A percentile compares a stretch with the other conserved stretches of the same genome.
Conservation (phyloP, 441 rosid genomes). For the Eutrema salsugineum region DNA sequence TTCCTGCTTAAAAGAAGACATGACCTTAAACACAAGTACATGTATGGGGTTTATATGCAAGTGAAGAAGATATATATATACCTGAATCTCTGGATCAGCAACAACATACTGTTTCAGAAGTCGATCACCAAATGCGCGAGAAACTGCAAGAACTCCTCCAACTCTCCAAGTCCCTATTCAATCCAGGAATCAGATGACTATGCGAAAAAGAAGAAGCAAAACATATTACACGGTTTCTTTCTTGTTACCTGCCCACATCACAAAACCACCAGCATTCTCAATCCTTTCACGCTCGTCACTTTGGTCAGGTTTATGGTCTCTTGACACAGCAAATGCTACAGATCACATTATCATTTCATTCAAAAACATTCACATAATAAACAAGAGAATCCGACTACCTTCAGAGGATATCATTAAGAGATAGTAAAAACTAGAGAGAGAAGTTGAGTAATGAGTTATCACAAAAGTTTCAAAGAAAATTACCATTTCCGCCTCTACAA, state of each 20-base stretch:
- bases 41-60: background rate
- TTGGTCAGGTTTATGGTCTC: conserved; percentile 98
- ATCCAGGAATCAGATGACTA: background rate
- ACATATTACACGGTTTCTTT: background rate
- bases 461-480: background rate
- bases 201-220: background rate
- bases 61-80: conserved; percentile 12
- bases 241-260: conserved; percentile 92
- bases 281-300: conserved; percentile 92
- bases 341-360: background rate
- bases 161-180: conserved; percentile 95
- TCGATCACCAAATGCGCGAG: conserved; percentile 97
- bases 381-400: background rate
- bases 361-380: background rate
- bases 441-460: background rate
- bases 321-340: conserved; percentile 89
- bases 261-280: conserved; percentile 97
- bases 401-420: background rate
- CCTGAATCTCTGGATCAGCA: conserved; percentile 99
- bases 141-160: conserved; percentile 97
- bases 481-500: conserved; percentile 86
- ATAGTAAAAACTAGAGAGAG: background rate
- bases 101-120: conserved; percentile 92
- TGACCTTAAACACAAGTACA: background rate
- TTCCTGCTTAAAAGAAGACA: conserved; percentile 52